These are phyloP conservation scores for Gastrolobium bilobum DNA, from an alignment of 306 rosid genomes.

Conservation along the genomic window DNA sequence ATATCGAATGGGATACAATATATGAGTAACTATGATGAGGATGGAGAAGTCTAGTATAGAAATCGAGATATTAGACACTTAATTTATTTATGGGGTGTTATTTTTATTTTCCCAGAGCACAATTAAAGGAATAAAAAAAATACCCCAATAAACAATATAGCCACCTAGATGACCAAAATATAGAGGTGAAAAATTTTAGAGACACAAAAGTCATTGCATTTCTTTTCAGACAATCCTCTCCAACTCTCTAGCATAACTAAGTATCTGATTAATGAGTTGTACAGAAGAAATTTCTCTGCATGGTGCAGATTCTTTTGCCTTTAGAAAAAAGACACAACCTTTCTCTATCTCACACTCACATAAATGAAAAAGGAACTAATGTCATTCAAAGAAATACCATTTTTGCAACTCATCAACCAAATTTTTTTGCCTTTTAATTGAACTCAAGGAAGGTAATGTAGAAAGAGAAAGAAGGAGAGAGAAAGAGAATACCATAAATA, in stretches of 20 bases:
- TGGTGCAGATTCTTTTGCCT: conserved; percentile 91
- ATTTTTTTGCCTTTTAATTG: too few relatives aligned
- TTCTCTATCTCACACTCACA: conserved; percentile 84
- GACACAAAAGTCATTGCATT: conserved; percentile 37
- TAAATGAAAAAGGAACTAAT: too few relatives aligned
- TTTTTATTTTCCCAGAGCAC: not conserved
- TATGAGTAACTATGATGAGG: not conserved
- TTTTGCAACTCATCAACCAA: too few relatives aligned
- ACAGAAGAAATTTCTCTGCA: conserved; percentile 97
- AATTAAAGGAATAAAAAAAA: conserved; percentile 7
- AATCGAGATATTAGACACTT: not conserved
- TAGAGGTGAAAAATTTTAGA: conserved; percentile 32
- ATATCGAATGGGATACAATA: conserved; percentile 32
- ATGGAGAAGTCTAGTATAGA: not conserved
- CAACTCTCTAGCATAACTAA: conserved; percentile 97
- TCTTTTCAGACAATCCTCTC: conserved; percentile 90
- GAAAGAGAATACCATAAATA: too few relatives aligned
- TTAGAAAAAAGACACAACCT: conserved; percentile 71
- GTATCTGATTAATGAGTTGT: conserved; percentile 97
- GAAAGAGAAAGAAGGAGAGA: too few relatives aligned
- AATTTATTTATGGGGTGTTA: not conserved
- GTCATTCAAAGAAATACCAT: too few relatives aligned
- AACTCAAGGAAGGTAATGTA: too few relatives aligned
- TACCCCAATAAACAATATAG: conserved; percentile 3
- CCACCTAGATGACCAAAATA: conserved; percentile 36